Percentiles rank a stretch among this genome's conserved stretches.
Conservation (phyloP, 164 flowering plant species). For the Houttuynia cordata region DNA sequence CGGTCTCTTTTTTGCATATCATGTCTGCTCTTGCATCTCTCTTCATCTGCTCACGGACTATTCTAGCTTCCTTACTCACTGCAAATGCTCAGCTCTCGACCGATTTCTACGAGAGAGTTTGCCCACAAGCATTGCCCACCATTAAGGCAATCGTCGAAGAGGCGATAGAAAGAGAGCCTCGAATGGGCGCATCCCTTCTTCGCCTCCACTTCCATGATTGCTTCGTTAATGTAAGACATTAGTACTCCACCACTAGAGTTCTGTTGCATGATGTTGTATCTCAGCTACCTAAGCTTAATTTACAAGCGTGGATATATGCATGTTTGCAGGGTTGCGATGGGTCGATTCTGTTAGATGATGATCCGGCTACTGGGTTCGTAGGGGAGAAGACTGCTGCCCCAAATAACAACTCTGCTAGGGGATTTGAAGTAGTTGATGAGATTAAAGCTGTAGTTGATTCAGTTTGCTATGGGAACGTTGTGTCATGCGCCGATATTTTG, state of each 20-base stretch:
- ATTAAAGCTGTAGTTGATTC: conserved; percentile 14
- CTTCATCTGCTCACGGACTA: neutral
- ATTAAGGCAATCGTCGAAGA: conserved; percentile 9
- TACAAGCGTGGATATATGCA: neutral
- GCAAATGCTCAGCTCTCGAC: conserved; percentile 4
- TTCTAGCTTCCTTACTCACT: neutral
- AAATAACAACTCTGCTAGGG: conserved; percentile 11
- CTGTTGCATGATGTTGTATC: too few species aligned
- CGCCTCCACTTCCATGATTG: conserved; percentile 17
- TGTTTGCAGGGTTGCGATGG: conserved; percentile 19
- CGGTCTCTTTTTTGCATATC: too few species aligned
- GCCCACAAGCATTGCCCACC: conserved; percentile 17
- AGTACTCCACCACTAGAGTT: too few species aligned
- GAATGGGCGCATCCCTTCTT: conserved; percentile 21
- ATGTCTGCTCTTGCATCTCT: neutral
- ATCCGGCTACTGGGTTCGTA: conserved; percentile 4
- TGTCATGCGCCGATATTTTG: conserved; percentile 19
- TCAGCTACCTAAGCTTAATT: neutral
- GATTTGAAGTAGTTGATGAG: conserved; percentile 13
- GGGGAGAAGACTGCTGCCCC: conserved; percentile 16
- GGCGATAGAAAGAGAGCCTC: conserved; percentile 14
- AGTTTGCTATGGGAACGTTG: conserved; percentile 6
- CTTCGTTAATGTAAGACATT: conserved; percentile 16
- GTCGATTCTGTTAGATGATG: conserved; percentile 17
- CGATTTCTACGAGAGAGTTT: conserved; percentile 10